Percentiles rank a stretch among this genome's conserved stretches.
Evolutionary conservation across 208 protist genomes (phyloP).

Genomic region (Leishmania major): DNA sequence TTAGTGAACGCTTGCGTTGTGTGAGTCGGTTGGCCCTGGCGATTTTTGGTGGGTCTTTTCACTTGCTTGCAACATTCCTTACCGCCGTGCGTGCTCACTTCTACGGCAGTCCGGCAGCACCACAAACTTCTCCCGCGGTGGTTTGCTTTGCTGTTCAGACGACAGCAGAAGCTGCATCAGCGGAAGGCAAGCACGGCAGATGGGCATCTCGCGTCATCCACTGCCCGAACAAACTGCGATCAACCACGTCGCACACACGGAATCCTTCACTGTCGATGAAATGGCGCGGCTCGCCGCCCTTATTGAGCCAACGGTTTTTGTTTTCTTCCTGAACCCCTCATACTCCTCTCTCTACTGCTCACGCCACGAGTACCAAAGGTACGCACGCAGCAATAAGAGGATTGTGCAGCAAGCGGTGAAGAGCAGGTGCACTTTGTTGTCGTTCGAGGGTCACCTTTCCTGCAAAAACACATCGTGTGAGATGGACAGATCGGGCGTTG

Average conservation of each 20-base stretch:
- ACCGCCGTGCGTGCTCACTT: background rate
- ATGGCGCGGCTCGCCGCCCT: too few relatives aligned
- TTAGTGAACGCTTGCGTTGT: background rate
- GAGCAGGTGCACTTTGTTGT: background rate
- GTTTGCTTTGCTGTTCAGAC: background rate
- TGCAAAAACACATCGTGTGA: too few relatives aligned
- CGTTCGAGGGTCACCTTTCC: background rate
- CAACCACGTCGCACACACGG: background rate
- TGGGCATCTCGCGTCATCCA: background rate
- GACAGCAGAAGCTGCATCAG: background rate
- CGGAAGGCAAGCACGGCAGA: background rate
- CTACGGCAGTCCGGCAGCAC: background rate
- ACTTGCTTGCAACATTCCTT: background rate
- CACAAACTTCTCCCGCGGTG: background rate
- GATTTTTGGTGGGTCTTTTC: background rate
- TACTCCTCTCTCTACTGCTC: slow-evolving; percentile 29
- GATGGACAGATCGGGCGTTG: background rate
- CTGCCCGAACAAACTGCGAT: background rate
- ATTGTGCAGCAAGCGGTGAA: slow-evolving; percentile 10
- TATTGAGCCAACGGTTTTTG: background rate
- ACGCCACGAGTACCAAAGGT: slow-evolving; percentile 19
- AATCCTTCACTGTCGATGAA: background rate
- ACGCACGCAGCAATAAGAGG: slow-evolving; percentile 32
- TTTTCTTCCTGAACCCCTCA: background rate
- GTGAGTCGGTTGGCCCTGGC: background rate